These are phyloP conservation scores for Westerdykella sp. DNA, from an alignment of 2,329 filamentous ascomycete species.

Conservation along the genomic window DNA sequence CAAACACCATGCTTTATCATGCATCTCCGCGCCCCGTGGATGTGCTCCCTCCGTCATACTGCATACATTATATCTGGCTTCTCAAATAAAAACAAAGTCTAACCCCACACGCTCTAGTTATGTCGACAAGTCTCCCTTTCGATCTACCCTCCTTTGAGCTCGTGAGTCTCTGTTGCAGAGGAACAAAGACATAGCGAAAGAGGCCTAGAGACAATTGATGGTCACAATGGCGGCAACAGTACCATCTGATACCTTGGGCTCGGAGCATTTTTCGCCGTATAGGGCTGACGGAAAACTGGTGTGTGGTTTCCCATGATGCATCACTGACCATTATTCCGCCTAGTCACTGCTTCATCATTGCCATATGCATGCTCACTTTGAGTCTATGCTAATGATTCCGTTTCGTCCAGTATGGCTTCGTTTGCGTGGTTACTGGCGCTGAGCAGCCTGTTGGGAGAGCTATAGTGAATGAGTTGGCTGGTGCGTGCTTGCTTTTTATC, in stretches of 20 bases:
- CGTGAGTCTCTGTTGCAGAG: background rate
- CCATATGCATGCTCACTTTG: background rate
- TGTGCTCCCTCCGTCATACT: slow-evolving; percentile 17
- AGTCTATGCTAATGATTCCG: background rate
- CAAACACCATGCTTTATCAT: slow-evolving; percentile 10
- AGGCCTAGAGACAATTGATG: background rate
- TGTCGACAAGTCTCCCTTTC: too few relatives aligned
- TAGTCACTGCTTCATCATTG: too few relatives aligned
- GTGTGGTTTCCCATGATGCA: slow-evolving; percentile 14
- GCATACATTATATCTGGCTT: too few relatives aligned
- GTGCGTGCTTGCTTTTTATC: slow-evolving; percentile 27
- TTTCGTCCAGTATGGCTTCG: slow-evolving; percentile 51
- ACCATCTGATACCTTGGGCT: slow-evolving; percentile 19
- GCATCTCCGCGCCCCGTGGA: slow-evolving; percentile 37
- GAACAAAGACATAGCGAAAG: background rate
- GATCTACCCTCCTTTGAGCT: too few relatives aligned
- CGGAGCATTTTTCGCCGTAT: slow-evolving; percentile 53
- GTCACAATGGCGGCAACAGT: slow-evolving; percentile 27
- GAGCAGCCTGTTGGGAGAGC: slow-evolving; percentile 56
- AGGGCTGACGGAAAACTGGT: slow-evolving; percentile 53
- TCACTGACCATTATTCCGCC: too few relatives aligned
- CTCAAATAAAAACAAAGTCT: too few relatives aligned
- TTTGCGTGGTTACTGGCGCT: slow-evolving; percentile 59
- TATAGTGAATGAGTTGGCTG: slow-evolving; percentile 55
- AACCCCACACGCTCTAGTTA: too few relatives aligned